Evolutionary conservation across 1,139 yeast species (phyloP), one percentile per base, ranked within the genome.

Genomic region (Pichia sp.): DNA sequence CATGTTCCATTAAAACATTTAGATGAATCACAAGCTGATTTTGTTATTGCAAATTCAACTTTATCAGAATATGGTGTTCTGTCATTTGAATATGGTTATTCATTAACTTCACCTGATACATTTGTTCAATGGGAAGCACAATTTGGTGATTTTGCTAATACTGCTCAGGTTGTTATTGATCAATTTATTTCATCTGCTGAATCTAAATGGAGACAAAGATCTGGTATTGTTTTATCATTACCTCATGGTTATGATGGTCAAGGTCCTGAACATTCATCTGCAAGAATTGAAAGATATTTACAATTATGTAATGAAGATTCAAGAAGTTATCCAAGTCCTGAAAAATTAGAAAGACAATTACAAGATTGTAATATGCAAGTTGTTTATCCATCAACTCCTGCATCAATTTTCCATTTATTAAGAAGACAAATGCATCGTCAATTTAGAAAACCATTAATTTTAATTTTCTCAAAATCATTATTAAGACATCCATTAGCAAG

Each of bases 221-320:
- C 96, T 22, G 99, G 99, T 65, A 67, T 94, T 55, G 96, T 92
- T 41, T 72, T 94, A 59, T 87, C 97, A 6, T 78, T 94, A 67
- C 99, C 99, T 51, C 99, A 94, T 66, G 99, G 99, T 72, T 94
- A 90, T 66, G 99, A 94, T 68, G 99, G 99, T 57, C 98, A 92
- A 74, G 99, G 99, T 61, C 98, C 98, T 56, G 99, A 94, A 73
- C 99, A 94, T 71, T 92, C 98, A 32, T 87, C 96, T 51, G 97
- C 96, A 62, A 84, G 98, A 77, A 72, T 94, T 50, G 99, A 94
- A 74, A 83, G 99, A 74, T 94, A 89, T 73, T 78, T 94, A 68
- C 96, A 87, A 73, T 71, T 94, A 64, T 84, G 96, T 66, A 92
- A 90, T 66, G 99, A 94, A 72, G 98, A 94, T 66, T 90, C 87